Conservation (phyloP, 2,329 filamentous ascomycete genomes). For the Myriosclerotinia scirpicola region DNA sequence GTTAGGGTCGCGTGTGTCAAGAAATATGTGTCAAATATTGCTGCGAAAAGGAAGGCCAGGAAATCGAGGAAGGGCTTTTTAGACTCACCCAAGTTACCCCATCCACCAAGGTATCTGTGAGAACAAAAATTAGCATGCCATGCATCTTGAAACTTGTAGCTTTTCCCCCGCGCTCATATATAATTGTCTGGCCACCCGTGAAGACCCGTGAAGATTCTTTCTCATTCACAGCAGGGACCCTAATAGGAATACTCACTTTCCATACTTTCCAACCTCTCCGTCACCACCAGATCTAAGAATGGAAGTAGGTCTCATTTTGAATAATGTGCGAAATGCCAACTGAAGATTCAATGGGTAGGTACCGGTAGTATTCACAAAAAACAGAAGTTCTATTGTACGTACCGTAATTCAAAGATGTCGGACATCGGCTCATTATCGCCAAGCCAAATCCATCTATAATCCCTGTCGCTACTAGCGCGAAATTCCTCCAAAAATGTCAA, state of each 20-base stretch:
- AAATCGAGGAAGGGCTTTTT: constrained; percentile 21
- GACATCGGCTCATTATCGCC: constrained; percentile 29
- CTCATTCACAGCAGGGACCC: constrained; percentile 12
- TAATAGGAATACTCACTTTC: constrained; percentile 39
- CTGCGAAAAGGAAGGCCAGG: neutral
- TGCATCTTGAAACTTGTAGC: constrained; percentile 21
- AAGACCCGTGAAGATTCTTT: constrained; percentile 20
- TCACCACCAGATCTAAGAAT: constrained; percentile 39
- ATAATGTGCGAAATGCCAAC: constrained; percentile 20
- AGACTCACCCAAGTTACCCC: constrained; percentile 42
- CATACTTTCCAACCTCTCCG: constrained; percentile 41
- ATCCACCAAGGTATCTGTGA: constrained; percentile 39
- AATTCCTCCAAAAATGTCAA: constrained; percentile 36
- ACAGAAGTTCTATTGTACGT: neutral
- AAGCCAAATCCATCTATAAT: constrained; percentile 26
- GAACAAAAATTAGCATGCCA: constrained; percentile 31
- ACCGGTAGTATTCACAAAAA: constrained; percentile 1
- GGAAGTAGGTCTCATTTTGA: constrained; percentile 41
- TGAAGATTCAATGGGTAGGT: constrained; percentile 13
- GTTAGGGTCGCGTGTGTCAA: neutral
- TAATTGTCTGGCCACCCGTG: constrained; percentile 10
- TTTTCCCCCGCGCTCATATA: neutral
- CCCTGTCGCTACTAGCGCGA: constrained; percentile 34
- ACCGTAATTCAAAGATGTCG: constrained; percentile 8
- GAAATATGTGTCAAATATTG: neutral